A percentile compares a stretch with the other conserved stretches of the same genome.
Conservation (phyloP, 148 eudicot genomes). For the Salicornia ramosissima region DNA sequence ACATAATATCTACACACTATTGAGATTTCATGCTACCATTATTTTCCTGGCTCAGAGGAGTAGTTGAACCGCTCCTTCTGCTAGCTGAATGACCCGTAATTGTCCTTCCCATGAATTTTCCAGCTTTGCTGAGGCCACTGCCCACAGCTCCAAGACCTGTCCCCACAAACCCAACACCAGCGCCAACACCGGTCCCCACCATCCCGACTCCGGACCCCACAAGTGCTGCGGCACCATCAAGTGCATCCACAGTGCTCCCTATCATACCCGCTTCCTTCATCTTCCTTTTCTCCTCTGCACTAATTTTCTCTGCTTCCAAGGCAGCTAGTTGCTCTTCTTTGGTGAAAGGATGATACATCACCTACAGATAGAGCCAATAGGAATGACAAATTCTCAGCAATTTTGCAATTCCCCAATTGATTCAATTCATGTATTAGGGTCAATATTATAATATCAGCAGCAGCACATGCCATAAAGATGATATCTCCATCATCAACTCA, state of each 20-base stretch:
- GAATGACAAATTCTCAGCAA: background rate
- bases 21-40: conserved; percentile 55
- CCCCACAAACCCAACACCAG: conserved; percentile 72
- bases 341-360: conserved; percentile 60
- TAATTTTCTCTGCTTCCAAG: conserved; percentile 68
- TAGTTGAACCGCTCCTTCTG: conserved; percentile 52
- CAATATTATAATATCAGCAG: no score
- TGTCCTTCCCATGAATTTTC: conserved; percentile 87
- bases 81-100: conserved; percentile 48
- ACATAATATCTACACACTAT: conserved; percentile 4
- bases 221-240: conserved; percentile 61
- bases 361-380: conserved; percentile 32
- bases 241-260: conserved; percentile 90
- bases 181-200: conserved; percentile 64
- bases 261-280: conserved; percentile 84
- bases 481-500: no score
- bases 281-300: conserved; percentile 69
- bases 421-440: no score
- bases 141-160: conserved; percentile 72
- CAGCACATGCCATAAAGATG: no score
- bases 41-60: conserved; percentile 61
- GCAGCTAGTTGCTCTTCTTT: conserved; percentile 87
- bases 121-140: conserved; percentile 78
- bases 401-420: background rate
- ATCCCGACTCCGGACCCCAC: conserved; percentile 64